These are phyloP conservation scores for Astrothelium subdiscretum DNA, from an alignment of 495 filamentous ascomycete genomes.

Conservation along the genomic window DNA sequence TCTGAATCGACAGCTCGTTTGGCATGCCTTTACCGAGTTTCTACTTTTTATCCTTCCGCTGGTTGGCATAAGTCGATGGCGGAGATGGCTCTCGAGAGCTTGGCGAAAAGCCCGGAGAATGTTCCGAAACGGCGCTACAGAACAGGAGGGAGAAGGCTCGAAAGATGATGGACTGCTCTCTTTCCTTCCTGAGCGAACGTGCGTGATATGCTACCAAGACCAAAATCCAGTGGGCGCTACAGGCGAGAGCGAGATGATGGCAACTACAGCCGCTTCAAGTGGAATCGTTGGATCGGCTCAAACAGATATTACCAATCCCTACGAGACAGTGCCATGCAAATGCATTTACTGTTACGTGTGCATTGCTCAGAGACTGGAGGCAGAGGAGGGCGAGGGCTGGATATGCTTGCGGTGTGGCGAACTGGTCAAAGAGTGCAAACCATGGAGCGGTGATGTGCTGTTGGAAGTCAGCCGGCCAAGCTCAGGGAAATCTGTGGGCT, in stretches of 20 bases:
- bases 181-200: slow-evolving; percentile 86
- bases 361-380: slow-evolving; percentile 76
- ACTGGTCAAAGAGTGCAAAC: slow-evolving; percentile 74
- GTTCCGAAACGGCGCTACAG: slow-evolving; percentile 36
- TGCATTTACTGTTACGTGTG: slow-evolving; percentile 98
- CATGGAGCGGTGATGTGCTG: slow-evolving; percentile 84
- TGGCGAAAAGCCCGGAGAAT: slow-evolving; percentile 66
- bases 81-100: slow-evolving; percentile 71
- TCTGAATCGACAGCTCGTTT: slow-evolving; percentile 92
- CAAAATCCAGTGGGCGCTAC: slow-evolving; percentile 55
- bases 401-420: slow-evolving; percentile 84
- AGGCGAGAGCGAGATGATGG: slow-evolving; percentile 54
- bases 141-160: slow-evolving; percentile 34
- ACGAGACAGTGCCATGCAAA: slow-evolving; percentile 81
- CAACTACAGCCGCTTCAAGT: slow-evolving; percentile 41
- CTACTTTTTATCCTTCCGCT: slow-evolving; percentile 89
- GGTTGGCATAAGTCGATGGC: slow-evolving; percentile 87
- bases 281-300: slow-evolving; percentile 78
- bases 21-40: slow-evolving; percentile 98
- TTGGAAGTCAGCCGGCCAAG: slow-evolving; percentile 34
- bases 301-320: slow-evolving; percentile 93
- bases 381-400: slow-evolving; percentile 94
- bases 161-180: slow-evolving; percentile 60
- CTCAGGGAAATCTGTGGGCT: slow-evolving; percentile 56
- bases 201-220: slow-evolving; percentile 94